Base-by-base conservation (phyloP, 2,329 filamentous ascomycete species). In the Trichoderma endophyticum region DNA sequence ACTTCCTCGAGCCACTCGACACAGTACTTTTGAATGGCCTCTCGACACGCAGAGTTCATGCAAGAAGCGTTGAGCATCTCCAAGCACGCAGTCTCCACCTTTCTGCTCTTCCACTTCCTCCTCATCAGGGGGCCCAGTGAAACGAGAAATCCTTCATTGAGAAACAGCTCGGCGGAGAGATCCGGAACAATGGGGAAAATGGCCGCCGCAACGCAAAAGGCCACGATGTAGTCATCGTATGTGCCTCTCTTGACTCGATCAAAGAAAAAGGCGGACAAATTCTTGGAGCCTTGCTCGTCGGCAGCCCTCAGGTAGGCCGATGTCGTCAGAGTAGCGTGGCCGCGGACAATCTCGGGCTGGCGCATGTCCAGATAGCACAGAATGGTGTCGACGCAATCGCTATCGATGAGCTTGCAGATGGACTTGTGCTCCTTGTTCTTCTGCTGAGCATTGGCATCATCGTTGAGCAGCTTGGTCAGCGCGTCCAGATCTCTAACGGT, bases 61-160 rank as follows among this genome's bases (percentile, higher is more conserved):
- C 94, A 98, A 7, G 95, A 95, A 14, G 93, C 94, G 81, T 95
- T 97, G 72, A 99, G 86, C 83, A 99, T 90, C 78, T 98, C 93
- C 75, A 99, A 82, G 62, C 94, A 92, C 3, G 94, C 93, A 72
- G 93, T 91, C 81, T 97, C 94, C 26, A 98, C 92, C 77, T 93
- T 93, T 75, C 89, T 88, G 79, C 92, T 95, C 84, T 95, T 97
- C 85, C 92, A 93, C 79, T 91, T 94, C 76, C 91, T 89, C 75
- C 92, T 88, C 81, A 97, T 92, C 69, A 97, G 84, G 15, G 92
- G 89, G 18, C 92, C 91, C 7, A 98, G 87, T 70, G 89, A 91
- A 72, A 90, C 86, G 60, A 98, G 85, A 77, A 99, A 98, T 3
- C 93, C 93, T 75, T 97, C 93, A 43, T 91, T 94, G 71, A 98